A percentile compares a stretch with the other conserved stretches of the same genome.
Conservation (phyloP, 2,329 filamentous ascomycete genomes). For the Aspergillus aculeatus region DNA sequence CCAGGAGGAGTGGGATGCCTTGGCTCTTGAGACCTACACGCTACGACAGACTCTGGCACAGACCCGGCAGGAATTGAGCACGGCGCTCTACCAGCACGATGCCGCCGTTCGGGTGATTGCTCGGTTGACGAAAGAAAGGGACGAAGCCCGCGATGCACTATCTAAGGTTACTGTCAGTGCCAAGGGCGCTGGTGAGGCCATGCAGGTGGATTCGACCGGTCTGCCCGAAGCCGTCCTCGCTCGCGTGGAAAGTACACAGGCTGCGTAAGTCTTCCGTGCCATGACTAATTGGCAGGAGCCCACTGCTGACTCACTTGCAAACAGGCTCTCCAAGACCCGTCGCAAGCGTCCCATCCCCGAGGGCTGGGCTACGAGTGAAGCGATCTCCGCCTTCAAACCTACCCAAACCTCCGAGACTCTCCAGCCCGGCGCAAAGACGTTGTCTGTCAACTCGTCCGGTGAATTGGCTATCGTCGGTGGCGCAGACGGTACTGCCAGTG, state of each 20-base stretch:
- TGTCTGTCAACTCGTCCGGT: slow-evolving; percentile 60
- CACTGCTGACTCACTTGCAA: slow-evolving; percentile 21
- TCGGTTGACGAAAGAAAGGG: slow-evolving; percentile 81
- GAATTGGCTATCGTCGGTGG: slow-evolving; percentile 73
- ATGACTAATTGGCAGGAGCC: not conserved
- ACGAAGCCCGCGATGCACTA: slow-evolving; percentile 86
- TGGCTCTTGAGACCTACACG: slow-evolving; percentile 88
- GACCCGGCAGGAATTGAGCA: slow-evolving; percentile 89
- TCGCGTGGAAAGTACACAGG: slow-evolving; percentile 76
- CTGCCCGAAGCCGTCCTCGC: slow-evolving; percentile 70
- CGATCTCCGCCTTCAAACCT: slow-evolving; percentile 61
- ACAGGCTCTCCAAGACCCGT: slow-evolving; percentile 78
- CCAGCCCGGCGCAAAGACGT: slow-evolving; percentile 57
- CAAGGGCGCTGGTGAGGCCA: slow-evolving; percentile 67
- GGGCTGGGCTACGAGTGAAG: slow-evolving; percentile 77
- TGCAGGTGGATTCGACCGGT: slow-evolving; percentile 83
- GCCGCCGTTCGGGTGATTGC: slow-evolving; percentile 95
- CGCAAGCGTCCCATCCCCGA: slow-evolving; percentile 85
- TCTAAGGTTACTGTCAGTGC: slow-evolving; percentile 76
- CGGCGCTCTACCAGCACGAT: slow-evolving; percentile 94
- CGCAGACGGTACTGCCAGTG: slow-evolving; percentile 68
- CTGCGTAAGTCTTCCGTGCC: slow-evolving; percentile 59
- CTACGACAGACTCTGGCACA: slow-evolving; percentile 85
- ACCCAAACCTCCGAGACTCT: slow-evolving; percentile 55
- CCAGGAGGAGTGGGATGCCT: slow-evolving; percentile 96